A percentile compares a stretch with the other conserved stretches of the same genome.
These are phyloP conservation scores for Penicillium ochrochloron DNA, from an alignment of 495 filamentous ascomycete genomes.

Conservation along the genomic window DNA sequence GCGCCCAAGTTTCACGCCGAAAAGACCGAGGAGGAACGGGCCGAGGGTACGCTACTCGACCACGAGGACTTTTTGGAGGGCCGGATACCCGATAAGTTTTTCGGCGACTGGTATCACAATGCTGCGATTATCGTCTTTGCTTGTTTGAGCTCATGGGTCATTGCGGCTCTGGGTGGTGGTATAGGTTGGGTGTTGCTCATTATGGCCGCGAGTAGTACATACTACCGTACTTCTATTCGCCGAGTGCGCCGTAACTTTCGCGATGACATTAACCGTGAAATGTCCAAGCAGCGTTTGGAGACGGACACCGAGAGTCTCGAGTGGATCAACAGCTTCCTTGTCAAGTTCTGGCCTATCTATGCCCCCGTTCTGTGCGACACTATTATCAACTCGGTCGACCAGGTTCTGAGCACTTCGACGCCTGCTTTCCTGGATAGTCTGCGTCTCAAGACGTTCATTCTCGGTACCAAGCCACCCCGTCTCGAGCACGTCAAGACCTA, in stretches of 20 bases:
- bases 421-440: slow-evolving; percentile 93
- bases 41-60: slow-evolving; percentile 75
- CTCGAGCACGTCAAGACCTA: slow-evolving; percentile 98
- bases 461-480: slow-evolving; percentile 92
- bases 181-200: slow-evolving; percentile 91
- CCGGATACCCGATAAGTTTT: slow-evolving; percentile 86
- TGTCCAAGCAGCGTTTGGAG: slow-evolving; percentile 86
- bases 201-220: slow-evolving; percentile 90
- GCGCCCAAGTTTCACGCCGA: slow-evolving; percentile 76
- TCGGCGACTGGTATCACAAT: slow-evolving; percentile 98
- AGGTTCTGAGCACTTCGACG: slow-evolving; percentile 88
- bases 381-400: slow-evolving; percentile 90
- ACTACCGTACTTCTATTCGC: slow-evolving; percentile 94
- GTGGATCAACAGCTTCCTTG: slow-evolving; percentile 98
- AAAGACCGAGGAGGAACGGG: slow-evolving; percentile 50
- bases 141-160: slow-evolving; percentile 85
- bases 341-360: slow-evolving; percentile 99
- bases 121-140: slow-evolving; percentile 90
- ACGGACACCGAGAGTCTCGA: slow-evolving; percentile 93
- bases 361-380: slow-evolving; percentile 90
- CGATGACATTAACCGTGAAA: slow-evolving; percentile 91
- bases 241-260: slow-evolving; percentile 94
- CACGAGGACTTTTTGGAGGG: slow-evolving; percentile 87
- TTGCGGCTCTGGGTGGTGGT: slow-evolving; percentile 87
- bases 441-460: slow-evolving; percentile 84